A percentile compares a stretch with the other conserved stretches of the same genome.
These are phyloP conservation scores for Cryptococcus depauperatus DNA, from an alignment of 1,284 basidiomycete species.

Conservation along the genomic window DNA sequence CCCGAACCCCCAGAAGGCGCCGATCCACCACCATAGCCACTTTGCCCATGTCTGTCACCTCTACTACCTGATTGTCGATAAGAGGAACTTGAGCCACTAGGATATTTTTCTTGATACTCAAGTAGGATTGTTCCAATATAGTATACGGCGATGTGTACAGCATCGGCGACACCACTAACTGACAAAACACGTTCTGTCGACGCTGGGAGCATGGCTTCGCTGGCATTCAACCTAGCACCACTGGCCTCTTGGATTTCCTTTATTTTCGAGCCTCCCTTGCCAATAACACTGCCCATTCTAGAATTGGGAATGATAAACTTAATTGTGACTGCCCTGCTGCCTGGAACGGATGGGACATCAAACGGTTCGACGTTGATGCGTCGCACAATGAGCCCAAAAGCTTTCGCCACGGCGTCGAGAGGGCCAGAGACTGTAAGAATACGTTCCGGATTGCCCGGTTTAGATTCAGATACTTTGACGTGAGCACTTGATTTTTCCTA, in stretches of 20 bases:
- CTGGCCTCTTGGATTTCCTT: constrained; percentile 99
- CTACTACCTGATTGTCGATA: constrained; percentile 35
- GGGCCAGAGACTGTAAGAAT: constrained; percentile 95
- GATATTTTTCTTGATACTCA: constrained; percentile 75
- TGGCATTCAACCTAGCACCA: constrained; percentile 90
- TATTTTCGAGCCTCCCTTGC: constrained; percentile 94
- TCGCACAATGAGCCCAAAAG: constrained; percentile 96
- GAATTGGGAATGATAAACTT: constrained; percentile 99
- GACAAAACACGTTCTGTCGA: constrained; percentile 98
- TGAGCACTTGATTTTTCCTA: constrained; percentile 88
- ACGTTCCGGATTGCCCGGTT: constrained; percentile 94
- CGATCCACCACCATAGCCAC: no score
- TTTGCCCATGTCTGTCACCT: constrained; percentile 9
- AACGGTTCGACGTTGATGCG: constrained; percentile 99
- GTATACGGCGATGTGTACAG: constrained; percentile 98
- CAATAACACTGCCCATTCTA: constrained; percentile 98
- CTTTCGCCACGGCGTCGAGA: constrained; percentile 98
- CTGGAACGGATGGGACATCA: constrained; percentile 93
- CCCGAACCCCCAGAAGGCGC: constrained; percentile 17
- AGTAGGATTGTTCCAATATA: constrained; percentile 96
- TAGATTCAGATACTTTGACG: constrained; percentile 91
- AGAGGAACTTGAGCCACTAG: constrained; percentile 28
- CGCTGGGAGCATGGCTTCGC: constrained; percentile 94
- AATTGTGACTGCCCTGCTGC: constrained; percentile 95
- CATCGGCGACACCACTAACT: constrained; percentile 98